Base-by-base conservation (phyloP, 371 early-diverging fungal species). In the Polyrhizophydium stewartii region DNA sequence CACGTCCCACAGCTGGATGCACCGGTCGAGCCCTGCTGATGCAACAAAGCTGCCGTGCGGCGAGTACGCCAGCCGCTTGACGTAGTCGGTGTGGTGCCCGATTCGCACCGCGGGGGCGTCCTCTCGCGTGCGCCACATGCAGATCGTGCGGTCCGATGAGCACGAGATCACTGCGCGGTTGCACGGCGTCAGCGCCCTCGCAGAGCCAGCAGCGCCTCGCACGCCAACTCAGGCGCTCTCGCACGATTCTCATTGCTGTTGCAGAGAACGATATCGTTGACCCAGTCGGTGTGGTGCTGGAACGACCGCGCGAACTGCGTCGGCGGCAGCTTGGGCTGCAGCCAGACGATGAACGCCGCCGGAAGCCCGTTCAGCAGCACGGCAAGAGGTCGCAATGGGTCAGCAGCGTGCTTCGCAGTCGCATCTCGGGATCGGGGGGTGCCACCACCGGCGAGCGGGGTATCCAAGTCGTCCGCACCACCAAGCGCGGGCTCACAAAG, bases 271-370 rank as follows among this genome's bases (percentile, higher is more conserved):
- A 97, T 83, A 63, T 93, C 95, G 69, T 95, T 96, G 13, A 97
- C 91, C 98, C 98, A 97, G 72, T 96, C 96, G 9, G 89, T 87
- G 66, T 97, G 98, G 64, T 90, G 86, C 67, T 89, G 86, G 41
- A 85, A 90, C 37, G 89, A 87, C 12, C 83, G 81, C 24, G 84
- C 76, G 58, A 83, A 83, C 1, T 83, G 82, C 2, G 92, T 74
- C 35, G 35, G 73, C 16, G 81, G 79, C 32, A 69, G 68, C 21
- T 50, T 50, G 31, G 58, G 38, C 51, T 56, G 35, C 28, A 1
- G 32, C 30, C 35, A 60, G 27, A n/a, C n/a, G 24, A 52, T 52
- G 33, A 21, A 6, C 16, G 35, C 55, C 22, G 32, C 21, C 21
- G 32, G 2, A 6, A 16, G 17, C 22, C 22, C 2, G 24, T 30